Percentiles rank a stretch among this genome's conserved stretches.
phyloP scores from a whole-genome alignment of 306 rosid genomes.

The Vigna reflexopilosa region DNA sequence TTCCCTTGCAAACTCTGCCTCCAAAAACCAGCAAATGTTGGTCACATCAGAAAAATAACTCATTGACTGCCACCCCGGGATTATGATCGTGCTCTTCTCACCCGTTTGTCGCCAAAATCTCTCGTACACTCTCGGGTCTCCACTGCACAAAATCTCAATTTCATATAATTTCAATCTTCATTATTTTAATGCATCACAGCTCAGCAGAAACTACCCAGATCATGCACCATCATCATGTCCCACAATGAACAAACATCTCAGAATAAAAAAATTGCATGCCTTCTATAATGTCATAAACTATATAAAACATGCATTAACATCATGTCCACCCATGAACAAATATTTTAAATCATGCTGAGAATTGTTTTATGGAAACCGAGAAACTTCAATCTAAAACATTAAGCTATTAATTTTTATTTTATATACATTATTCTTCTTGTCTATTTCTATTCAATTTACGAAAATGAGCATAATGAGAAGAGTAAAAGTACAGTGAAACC shows the following conservation, averaged over 20 bases:
- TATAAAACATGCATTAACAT: background rate
- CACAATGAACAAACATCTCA: background rate
- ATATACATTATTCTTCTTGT: too few relatives aligned
- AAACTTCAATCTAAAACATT: too few relatives aligned
- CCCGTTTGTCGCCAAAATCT: slow-evolving; percentile 74
- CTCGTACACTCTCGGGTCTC: slow-evolving; percentile 85
- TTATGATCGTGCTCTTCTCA: slow-evolving; percentile 63
- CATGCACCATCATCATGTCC: background rate
- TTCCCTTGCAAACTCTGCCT: slow-evolving; percentile 71
- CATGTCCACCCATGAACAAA: too few relatives aligned
- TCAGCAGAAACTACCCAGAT: background rate
- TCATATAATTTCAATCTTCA: background rate
- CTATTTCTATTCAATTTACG: background rate
- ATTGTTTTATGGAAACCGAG: too few relatives aligned
- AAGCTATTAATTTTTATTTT: too few relatives aligned
- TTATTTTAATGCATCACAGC: background rate
- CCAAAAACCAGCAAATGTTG: slow-evolving; percentile 86
- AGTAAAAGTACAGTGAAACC: background rate
- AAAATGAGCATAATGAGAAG: background rate
- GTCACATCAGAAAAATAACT: slow-evolving; percentile 76
- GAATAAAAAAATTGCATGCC: too few relatives aligned
- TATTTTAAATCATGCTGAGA: too few relatives aligned
- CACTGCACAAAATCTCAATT: slow-evolving; percentile 52
- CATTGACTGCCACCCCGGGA: slow-evolving; percentile 82
- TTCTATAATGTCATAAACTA: background rate